These are phyloP conservation scores for Aspergillus novofumigatus DNA, from an alignment of 2,329 filamentous ascomycete species.

Conservation along the genomic window DNA sequence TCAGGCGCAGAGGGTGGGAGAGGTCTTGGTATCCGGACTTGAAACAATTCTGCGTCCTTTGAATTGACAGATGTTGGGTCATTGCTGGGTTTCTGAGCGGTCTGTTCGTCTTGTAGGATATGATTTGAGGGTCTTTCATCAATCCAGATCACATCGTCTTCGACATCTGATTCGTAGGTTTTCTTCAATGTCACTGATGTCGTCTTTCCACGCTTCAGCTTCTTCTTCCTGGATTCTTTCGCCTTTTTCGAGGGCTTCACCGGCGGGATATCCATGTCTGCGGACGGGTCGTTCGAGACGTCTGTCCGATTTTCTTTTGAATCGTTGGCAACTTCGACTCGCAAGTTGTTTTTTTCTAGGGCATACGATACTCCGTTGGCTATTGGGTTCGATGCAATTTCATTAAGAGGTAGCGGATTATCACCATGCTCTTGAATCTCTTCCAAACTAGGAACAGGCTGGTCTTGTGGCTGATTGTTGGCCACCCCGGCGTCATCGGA, in stretches of 20 bases:
- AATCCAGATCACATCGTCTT: constrained; percentile 42
- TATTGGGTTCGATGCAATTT: background rate
- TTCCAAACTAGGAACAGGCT: background rate
- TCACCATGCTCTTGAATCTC: background rate
- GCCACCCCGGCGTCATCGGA: background rate
- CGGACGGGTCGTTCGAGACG: background rate
- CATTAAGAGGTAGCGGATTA: too few species aligned
- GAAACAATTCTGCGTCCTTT: background rate
- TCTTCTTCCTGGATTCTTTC: constrained; percentile 39
- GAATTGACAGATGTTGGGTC: background rate
- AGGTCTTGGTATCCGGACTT: background rate
- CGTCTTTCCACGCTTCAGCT: constrained; percentile 43
- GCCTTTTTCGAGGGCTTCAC: background rate
- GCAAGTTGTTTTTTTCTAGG: background rate
- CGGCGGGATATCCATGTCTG: background rate
- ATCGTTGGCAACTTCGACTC: background rate
- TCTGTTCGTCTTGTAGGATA: constrained; percentile 4
- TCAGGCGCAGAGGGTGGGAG: background rate
- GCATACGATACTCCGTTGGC: background rate
- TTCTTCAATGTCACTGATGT: constrained; percentile 32
- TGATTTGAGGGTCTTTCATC: constrained; percentile 24
- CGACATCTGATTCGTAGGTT: constrained; percentile 26
- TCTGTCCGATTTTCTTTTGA: background rate
- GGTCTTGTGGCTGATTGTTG: background rate
- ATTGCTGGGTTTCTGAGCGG: constrained; percentile 4